phyloP scores from a whole-genome alignment of 805 yeast genomes.

The Candida succiphila region DNA sequence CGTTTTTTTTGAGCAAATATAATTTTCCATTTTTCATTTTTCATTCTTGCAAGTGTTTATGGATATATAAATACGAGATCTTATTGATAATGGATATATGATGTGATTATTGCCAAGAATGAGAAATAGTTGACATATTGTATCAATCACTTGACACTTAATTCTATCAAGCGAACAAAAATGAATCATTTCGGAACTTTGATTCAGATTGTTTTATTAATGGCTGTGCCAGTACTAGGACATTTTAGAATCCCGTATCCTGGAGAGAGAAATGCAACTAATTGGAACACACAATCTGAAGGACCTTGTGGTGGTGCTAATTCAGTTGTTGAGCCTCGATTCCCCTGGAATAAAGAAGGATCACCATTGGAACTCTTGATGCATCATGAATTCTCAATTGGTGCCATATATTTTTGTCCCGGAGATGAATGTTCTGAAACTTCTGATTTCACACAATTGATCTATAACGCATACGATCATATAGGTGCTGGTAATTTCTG shows the following conservation, averaged over 20 bases:
- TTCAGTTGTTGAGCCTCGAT: constrained; percentile 16
- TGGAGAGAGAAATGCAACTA: constrained; percentile 22
- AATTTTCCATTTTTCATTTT: no score
- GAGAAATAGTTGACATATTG: no score
- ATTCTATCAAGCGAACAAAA: no score
- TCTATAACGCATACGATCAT: constrained; percentile 16
- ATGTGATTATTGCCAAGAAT: no score
- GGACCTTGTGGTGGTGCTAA: constrained; percentile 23
- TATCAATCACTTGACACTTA: no score
- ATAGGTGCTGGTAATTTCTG: constrained; percentile 16
- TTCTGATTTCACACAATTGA: constrained; percentile 14
- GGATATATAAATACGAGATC: no score
- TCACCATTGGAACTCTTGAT: constrained; percentile 17
- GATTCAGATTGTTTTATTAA: no score
- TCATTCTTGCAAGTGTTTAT: no score
- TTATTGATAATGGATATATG: no score
- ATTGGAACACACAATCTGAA: constrained; percentile 17
- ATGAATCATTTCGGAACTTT: no score
- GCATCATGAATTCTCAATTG: constrained; percentile 14
- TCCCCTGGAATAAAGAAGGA: constrained; percentile 20
- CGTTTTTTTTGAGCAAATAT: no score
- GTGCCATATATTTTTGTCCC: constrained; percentile 19
- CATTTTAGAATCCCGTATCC: constrained; percentile 23
- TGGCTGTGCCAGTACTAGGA: no score
- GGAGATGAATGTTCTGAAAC: constrained; percentile 9